Evolutionary conservation across 495 filamentous ascomycete species (phyloP).

Genomic region (Aspergillus affinis): DNA sequence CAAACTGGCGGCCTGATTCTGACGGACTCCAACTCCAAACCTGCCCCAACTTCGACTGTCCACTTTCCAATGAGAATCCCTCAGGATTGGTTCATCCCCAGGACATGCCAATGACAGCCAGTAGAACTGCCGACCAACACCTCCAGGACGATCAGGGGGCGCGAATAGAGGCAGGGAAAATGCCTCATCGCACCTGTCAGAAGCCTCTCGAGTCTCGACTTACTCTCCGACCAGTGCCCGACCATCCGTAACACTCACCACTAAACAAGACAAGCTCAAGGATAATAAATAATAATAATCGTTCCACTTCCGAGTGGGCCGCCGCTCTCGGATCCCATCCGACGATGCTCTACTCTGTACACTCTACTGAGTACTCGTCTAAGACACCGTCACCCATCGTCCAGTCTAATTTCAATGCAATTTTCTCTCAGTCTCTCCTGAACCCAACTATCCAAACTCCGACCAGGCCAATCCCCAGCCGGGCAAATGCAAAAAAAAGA

Average conservation of each 20-base stretch:
- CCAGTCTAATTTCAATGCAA: neutral
- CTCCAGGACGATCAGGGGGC: neutral
- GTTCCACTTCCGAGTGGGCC: neutral
- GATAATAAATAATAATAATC: neutral
- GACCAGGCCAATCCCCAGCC: neutral
- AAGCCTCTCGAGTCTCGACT: neutral
- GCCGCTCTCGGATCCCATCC: constrained; percentile 7
- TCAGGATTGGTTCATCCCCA: neutral
- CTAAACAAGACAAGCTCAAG: too few relatives aligned
- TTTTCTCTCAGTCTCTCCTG: neutral
- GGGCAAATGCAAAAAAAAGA: neutral
- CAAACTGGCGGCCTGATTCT: neutral
- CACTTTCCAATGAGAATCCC: neutral
- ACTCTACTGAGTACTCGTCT: too few relatives aligned
- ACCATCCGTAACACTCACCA: too few relatives aligned
- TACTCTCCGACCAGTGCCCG: neutral
- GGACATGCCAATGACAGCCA: neutral
- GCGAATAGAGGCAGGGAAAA: neutral
- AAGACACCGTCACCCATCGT: neutral
- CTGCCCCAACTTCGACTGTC: neutral
- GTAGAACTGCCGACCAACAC: neutral
- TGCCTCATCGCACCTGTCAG: neutral
- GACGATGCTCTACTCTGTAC: neutral
- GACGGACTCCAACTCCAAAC: neutral
- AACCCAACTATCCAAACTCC: neutral